Base-by-base conservation (phyloP, 495 filamentous ascomycete genomes). In the Annulohypoxylon nitens region DNA sequence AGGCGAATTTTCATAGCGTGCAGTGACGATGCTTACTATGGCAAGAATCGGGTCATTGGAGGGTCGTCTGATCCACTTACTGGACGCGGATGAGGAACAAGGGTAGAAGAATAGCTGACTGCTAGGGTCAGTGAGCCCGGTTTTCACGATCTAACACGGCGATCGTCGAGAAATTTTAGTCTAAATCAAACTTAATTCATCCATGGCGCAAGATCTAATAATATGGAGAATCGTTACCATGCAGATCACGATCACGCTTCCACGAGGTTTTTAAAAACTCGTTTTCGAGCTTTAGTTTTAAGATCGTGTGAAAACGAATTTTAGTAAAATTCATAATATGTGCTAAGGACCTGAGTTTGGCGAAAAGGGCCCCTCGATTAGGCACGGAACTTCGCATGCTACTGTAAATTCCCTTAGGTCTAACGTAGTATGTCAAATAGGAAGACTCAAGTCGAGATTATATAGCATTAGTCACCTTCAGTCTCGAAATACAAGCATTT, bases 11-110 rank as follows among this genome's bases (percentile, higher is more conserved):
- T 25, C 10, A 36, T 36, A 18, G n/a, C 14, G 43, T 23, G 18
- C 4, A 30, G 43, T 69, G 67, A 50, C 53, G 50, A 64, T 47
- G 68, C 68, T 70, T 70, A 70, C 68, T 64, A 70, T 14, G 51
- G 51, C 61, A 33, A 45, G 23, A 43, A 16, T 14, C 16, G 8
- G 30, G 3, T 63, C 16, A 4, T 20, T 63, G 53, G 51, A 48
- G 41, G 51, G 59, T 51, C 51, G 50, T 34, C 50, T 33, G 51
- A 51, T 18, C 16, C 50, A 41, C 37, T 62, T 36, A 69, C 47
- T 69, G 41, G 41, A 23, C 39, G 50, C 6, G 16, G 34, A 41
- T 11, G 37, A 20, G 10, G n/a, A 45, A 37, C 58, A 30, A 47
- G 66, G 55, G 10, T 30, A 26, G n/a, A 54, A 18, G 33, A 18